Base-by-base conservation (phyloP, 2,329 filamentous ascomycete genomes). In the Aspergillus fischeri region DNA sequence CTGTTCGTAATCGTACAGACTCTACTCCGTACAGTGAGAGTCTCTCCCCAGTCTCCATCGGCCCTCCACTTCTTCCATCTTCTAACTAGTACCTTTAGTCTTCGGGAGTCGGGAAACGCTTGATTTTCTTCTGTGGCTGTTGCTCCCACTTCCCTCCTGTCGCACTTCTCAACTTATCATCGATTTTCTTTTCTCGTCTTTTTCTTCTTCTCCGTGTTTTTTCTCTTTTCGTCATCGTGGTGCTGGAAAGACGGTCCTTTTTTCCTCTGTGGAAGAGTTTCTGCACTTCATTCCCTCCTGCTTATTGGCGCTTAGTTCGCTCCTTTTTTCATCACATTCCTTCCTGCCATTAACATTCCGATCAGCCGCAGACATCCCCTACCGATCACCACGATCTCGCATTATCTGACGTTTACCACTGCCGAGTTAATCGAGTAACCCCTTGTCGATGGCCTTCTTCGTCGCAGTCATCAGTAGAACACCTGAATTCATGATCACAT, bases 61-160 rank as follows among this genome's bases (percentile, higher is more conserved):
- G 56, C 66, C 66, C 68, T 68, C 62, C 69, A 69, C 67, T 70
- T 65, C 49, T 67, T 70, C 48, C 32, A 17, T 14, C 11, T 4
- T 11, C 10, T 3, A 35, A 35, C 4, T 35, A n/a, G n/a, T n/a
- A 35, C 14, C 14, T 38, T 17, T 38, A 38, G 32, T 17, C 32
- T 38, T 38, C 32, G 63, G 69, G 69, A 64, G 61, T 57, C 41
- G 41, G 28, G 47, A 41, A 27, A 51, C 51, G 44, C 29, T 20
- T 55, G 25, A 38, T 20, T 55, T 51, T 32, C 27, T 55, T 29
- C 32, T 28, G 9, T 47, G 48, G 28, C 50, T 52, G 7, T 52
- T 41, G 28, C 38, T 42, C 27, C 24, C 38, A 21, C 38, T 55
- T 52, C 5, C 29, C 42, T 45, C 21, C 35, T 45, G 25, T 44